These are phyloP conservation scores for Diversispora epigaea DNA, from an alignment of 192 early-diverging fungal species.

Conservation along the genomic window DNA sequence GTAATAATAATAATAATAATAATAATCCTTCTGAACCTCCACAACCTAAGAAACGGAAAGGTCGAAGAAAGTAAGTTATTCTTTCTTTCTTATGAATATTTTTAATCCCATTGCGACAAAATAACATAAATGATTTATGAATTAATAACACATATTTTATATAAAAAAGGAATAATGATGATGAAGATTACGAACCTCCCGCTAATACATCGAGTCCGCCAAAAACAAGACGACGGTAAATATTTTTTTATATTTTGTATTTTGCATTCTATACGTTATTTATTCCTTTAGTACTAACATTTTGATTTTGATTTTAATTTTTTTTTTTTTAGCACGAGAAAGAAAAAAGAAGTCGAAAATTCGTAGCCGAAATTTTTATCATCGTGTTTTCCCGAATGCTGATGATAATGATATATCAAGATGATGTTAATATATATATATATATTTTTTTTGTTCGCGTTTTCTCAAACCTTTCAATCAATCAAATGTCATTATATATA, in stretches of 20 bases:
- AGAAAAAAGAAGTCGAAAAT: background rate
- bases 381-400: no score
- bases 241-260: background rate
- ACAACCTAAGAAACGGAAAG: slow-evolving; percentile 27
- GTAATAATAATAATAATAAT: background rate
- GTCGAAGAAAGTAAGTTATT: slow-evolving; percentile 25
- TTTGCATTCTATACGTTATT: background rate
- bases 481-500: no score
- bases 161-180: background rate
- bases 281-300: no score
- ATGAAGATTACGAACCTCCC: background rate
- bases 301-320: background rate
- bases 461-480: no score
- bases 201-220: background rate
- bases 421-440: no score
- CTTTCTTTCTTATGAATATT: background rate
- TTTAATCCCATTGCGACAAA: no score
- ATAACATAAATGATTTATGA: background rate
- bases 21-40: background rate
- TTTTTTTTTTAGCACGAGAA: background rate
- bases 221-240: slow-evolving; percentile 1
- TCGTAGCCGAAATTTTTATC: background rate
- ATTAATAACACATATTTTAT: background rate
- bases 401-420: no score
- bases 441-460: no score